phyloP scores from a whole-genome alignment of 2,329 filamentous ascomycete species.

The Pyrenochaeta sp. region DNA sequence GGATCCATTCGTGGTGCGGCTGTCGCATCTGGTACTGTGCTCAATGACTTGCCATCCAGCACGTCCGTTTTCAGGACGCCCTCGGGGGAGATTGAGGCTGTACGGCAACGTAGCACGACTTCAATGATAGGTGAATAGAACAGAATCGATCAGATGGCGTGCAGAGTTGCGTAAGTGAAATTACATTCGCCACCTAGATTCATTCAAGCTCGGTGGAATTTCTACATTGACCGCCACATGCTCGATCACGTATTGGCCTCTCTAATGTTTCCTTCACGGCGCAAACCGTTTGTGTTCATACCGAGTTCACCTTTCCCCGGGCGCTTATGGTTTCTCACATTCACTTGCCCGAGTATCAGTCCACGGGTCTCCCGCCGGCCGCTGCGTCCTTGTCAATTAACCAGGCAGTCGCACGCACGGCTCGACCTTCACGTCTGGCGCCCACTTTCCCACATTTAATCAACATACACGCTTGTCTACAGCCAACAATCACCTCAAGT shows the following conservation, averaged over 20 bases:
- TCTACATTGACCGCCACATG: background rate
- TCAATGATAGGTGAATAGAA: conserved; percentile 8
- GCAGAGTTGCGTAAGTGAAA: conserved; percentile 13
- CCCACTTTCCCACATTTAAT: conserved; percentile 5
- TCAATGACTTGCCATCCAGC: conserved; percentile 65
- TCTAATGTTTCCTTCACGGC: background rate
- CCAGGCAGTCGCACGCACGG: conserved; percentile 20
- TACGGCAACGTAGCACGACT: conserved; percentile 26
- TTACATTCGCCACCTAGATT: background rate
- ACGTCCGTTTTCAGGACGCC: conserved; percentile 71
- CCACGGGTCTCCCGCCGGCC: conserved; percentile 1
- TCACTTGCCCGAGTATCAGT: background rate
- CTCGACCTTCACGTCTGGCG: conserved; percentile 7
- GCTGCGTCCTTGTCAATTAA: conserved; percentile 8
- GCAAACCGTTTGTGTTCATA: conserved; percentile 2
- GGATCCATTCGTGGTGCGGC: background rate
- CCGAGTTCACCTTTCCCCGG: background rate
- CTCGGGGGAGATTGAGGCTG: conserved; percentile 49
- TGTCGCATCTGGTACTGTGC: conserved; percentile 39
- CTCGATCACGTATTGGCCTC: background rate
- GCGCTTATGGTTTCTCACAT: background rate
- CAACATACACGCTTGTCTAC: background rate
- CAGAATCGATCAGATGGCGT: conserved; percentile 6
- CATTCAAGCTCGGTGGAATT: too few relatives aligned
- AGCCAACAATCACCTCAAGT: background rate